Conservation (phyloP, 495 filamentous ascomycete species). For the Cercophora newfieldiana region DNA sequence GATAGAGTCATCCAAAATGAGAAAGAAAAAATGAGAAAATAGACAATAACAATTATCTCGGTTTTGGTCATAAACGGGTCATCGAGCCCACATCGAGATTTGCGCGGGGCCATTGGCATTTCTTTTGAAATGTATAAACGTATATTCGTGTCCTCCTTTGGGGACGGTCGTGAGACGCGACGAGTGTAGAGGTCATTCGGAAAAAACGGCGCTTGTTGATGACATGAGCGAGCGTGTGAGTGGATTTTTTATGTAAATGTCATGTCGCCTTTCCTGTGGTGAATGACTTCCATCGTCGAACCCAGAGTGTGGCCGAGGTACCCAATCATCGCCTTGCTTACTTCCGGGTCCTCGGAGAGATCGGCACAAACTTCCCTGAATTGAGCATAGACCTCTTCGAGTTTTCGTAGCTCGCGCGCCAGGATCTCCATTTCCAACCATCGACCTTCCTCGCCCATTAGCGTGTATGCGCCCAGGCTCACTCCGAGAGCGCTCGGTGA, state of each 20-base stretch:
- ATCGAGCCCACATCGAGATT: not conserved
- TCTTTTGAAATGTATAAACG: not conserved
- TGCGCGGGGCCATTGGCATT: not conserved
- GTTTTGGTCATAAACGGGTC: conserved; percentile 19
- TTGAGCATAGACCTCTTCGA: conserved; percentile 43
- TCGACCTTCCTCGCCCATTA: conserved; percentile 45
- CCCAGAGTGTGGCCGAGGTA: conserved; percentile 44
- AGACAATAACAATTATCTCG: conserved; percentile 23
- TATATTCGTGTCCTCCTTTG: not conserved
- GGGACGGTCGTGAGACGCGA: conserved; percentile 7
- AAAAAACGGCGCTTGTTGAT: not conserved
- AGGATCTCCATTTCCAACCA: conserved; percentile 49
- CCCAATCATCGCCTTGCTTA: conserved; percentile 44
- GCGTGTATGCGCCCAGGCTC: conserved; percentile 45
- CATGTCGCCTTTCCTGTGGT: conserved; percentile 40
- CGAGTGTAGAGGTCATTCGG: conserved; percentile 9
- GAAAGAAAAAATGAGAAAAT: conserved; percentile 9
- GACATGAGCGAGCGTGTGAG: not conserved
- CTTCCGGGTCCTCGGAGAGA: conserved; percentile 41
- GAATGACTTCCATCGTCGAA: conserved; percentile 37
- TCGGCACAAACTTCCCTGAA: conserved; percentile 45
- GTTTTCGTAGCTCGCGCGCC: conserved; percentile 47
- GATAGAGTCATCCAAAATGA: not conserved
- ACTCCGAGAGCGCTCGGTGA: conserved; percentile 33
- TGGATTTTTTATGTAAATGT: not conserved